Percentiles rank a stretch among this genome's conserved stretches.
Conservation (phyloP, 305 asterid genomes). For the Salvia sclarea region DNA sequence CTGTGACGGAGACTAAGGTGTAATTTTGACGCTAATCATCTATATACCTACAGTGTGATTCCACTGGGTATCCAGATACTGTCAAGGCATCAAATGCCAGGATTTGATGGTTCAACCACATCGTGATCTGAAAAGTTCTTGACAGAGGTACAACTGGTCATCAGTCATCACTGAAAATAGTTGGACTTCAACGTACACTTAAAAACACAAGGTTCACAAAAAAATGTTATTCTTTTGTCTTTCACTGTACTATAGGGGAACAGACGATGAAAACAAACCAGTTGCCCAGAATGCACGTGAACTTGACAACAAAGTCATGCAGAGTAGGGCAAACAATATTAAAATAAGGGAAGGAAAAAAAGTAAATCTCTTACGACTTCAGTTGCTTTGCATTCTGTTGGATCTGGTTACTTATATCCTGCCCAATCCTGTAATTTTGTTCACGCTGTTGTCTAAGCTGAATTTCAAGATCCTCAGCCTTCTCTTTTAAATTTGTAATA, state of each 20-base stretch:
- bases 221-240: neutral
- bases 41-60: neutral
- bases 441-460: constrained; percentile 68
- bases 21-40: neutral
- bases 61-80: neutral
- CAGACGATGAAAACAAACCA: neutral
- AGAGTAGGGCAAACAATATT: neutral
- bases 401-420: constrained; percentile 46
- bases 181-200: neutral
- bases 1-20: neutral
- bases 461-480: constrained; percentile 64
- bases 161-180: neutral
- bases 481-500: constrained; percentile 55
- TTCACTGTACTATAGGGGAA: neutral
- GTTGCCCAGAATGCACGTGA: constrained; percentile 12
- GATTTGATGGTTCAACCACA: no score
- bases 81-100: neutral
- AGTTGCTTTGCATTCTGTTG: constrained; percentile 45
- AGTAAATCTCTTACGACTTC: constrained; percentile 46
- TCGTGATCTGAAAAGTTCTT: constrained; percentile 10
- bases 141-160: neutral
- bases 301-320: constrained; percentile 26
- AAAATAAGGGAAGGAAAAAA: constrained; percentile 20
- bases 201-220: neutral
- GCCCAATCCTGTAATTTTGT: constrained; percentile 51